Conservation (phyloP, 208 protist genomes). For the Eutreptiella sp. region DNA sequence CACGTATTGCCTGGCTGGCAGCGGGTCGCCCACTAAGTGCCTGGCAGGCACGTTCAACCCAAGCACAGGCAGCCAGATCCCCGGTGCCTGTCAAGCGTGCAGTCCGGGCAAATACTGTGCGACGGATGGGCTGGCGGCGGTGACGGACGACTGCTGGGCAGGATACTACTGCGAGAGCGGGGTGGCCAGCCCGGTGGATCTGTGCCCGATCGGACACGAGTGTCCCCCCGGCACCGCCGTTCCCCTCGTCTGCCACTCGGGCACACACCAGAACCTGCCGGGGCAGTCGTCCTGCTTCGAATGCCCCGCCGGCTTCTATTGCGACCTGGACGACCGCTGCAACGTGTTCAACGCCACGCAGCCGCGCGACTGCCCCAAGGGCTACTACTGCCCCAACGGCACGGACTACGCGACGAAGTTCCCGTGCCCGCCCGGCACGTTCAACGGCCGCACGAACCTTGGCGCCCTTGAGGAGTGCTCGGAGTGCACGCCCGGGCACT, state of each 20-base stretch:
- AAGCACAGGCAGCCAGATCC: not conserved
- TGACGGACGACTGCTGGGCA: slow-evolving; percentile 5
- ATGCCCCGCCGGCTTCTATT: slow-evolving; percentile 31
- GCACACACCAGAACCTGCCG: slow-evolving; percentile 29
- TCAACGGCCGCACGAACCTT: not conserved
- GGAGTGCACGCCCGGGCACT: slow-evolving; percentile 8
- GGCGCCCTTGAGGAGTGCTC: not conserved
- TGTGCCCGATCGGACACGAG: slow-evolving; percentile 33
- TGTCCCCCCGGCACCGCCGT: slow-evolving; percentile 28
- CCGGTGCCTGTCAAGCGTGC: slow-evolving; percentile 32
- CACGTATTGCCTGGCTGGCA: slow-evolving; percentile 40
- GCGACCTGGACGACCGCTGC: not conserved
- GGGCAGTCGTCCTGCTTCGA: slow-evolving; percentile 2
- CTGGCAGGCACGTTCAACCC: slow-evolving; percentile 31
- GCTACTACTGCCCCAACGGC: slow-evolving; percentile 34
- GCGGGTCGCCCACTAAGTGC: slow-evolving; percentile 31
- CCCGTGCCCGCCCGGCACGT: slow-evolving; percentile 16
- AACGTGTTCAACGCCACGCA: not conserved
- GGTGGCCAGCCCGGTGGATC: slow-evolving; percentile 12
- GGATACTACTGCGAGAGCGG: slow-evolving; percentile 39
- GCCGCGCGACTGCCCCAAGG: slow-evolving; percentile 20
- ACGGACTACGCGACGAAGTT: slow-evolving; percentile 15
- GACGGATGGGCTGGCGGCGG: slow-evolving; percentile 21
- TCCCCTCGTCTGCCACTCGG: slow-evolving; percentile 19
- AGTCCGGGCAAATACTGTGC: not conserved